These are phyloP conservation scores for Verbascum thapsus DNA, from an alignment of 257 asterid species.

Conservation along the genomic window DNA sequence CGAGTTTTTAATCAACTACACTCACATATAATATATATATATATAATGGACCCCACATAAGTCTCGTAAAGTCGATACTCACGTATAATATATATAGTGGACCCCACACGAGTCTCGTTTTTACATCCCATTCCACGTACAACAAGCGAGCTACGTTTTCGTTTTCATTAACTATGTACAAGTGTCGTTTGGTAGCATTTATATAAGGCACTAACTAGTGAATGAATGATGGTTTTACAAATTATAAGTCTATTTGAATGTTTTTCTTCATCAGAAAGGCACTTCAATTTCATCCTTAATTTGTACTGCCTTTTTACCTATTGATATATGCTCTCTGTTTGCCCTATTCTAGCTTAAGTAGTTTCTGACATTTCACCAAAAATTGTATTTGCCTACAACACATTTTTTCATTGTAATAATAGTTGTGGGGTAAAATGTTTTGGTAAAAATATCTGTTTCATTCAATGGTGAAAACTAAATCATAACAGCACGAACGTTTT, in stretches of 20 bases:
- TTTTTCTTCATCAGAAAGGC: slow-evolving; percentile 6
- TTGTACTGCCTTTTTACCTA: slow-evolving; percentile 15
- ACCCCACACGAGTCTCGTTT: neutral
- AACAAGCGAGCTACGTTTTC: neutral
- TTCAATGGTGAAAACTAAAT: too few species aligned
- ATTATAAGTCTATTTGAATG: neutral
- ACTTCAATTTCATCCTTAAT: too few species aligned
- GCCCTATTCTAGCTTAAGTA: slow-evolving; percentile 15
- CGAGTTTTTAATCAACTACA: too few species aligned
- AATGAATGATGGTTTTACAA: neutral
- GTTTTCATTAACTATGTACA: neutral
- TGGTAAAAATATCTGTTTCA: too few species aligned
- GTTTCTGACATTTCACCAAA: neutral
- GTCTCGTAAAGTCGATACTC: too few species aligned
- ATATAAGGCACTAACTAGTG: neutral
- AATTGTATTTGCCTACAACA: slow-evolving; percentile 2
- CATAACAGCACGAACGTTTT: neutral
- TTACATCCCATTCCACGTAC: neutral
- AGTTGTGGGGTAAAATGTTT: slow-evolving; percentile 2
- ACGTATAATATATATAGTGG: too few species aligned
- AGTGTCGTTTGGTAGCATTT: neutral
- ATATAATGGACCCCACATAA: too few species aligned
- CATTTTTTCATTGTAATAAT: slow-evolving; percentile 9
- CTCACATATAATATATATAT: too few species aligned
- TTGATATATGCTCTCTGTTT: slow-evolving; percentile 15